Evolutionary conservation across 2,329 filamentous ascomycete genomes (phyloP).

Genomic region (Colletotrichum sublineola): DNA sequence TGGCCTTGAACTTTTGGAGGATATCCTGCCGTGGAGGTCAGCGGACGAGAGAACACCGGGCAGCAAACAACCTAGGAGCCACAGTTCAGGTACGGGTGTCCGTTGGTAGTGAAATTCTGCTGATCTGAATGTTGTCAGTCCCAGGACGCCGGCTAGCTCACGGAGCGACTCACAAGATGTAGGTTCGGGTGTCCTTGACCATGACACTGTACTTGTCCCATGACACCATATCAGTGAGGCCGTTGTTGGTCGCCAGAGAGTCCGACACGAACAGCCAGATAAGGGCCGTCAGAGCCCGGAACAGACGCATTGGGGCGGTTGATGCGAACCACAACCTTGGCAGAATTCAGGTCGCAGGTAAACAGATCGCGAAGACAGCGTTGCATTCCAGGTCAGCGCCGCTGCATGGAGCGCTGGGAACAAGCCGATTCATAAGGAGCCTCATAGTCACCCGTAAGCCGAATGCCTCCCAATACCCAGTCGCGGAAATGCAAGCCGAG

Average conservation of each 20-base stretch:
- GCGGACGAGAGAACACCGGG: background rate
- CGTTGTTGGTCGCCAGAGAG: slow-evolving; percentile 54
- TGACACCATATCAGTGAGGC: slow-evolving; percentile 65
- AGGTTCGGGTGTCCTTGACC: slow-evolving; percentile 65
- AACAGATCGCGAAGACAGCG: background rate
- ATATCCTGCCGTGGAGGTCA: slow-evolving; percentile 63
- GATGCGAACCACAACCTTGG: slow-evolving; percentile 16
- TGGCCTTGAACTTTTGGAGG: slow-evolving; percentile 85
- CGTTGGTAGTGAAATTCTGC: slow-evolving; percentile 78
- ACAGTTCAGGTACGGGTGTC: slow-evolving; percentile 60
- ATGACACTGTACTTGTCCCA: slow-evolving; percentile 81
- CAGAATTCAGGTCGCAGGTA: slow-evolving; percentile 1
- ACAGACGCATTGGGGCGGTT: slow-evolving; percentile 18
- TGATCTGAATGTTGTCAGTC: slow-evolving; percentile 75
- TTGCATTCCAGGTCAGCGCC: background rate
- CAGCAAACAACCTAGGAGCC: slow-evolving; percentile 61
- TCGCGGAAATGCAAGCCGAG: slow-evolving; percentile 34
- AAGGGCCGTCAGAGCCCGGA: slow-evolving; percentile 12
- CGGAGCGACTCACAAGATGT: slow-evolving; percentile 21
- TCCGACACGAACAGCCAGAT: slow-evolving; percentile 42
- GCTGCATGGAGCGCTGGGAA: slow-evolving; percentile 1
- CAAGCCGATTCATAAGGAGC: slow-evolving; percentile 17
- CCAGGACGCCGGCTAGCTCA: slow-evolving; percentile 54
- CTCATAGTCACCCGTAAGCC: background rate
- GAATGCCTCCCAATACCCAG: background rate